phyloP scores from a whole-genome alignment of 768 basidiomycete genomes.

The Leccinum disarticulatum region DNA sequence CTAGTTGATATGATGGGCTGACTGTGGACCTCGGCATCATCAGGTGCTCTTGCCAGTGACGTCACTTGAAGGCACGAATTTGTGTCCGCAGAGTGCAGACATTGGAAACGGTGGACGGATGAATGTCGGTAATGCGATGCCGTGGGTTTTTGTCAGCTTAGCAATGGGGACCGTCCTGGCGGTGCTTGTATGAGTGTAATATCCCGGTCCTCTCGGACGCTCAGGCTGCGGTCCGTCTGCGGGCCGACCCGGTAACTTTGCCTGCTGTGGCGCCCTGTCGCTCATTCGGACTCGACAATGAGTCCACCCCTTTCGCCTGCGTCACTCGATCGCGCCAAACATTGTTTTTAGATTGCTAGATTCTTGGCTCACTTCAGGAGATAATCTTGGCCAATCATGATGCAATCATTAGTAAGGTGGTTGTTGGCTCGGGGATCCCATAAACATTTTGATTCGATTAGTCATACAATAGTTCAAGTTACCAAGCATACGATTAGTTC shows the following conservation, averaged over 20 bases:
- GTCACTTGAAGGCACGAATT: conserved; percentile 21
- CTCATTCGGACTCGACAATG: background rate
- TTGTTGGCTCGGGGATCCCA: background rate
- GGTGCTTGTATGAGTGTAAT: background rate
- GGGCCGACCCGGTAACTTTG: background rate
- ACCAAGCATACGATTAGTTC: conserved; percentile 11
- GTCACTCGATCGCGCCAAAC: too few relatives aligned
- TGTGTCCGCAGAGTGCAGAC: conserved; percentile 20
- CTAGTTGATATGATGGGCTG: background rate
- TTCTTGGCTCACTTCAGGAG: background rate
- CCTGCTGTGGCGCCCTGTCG: background rate
- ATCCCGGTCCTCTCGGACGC: background rate
- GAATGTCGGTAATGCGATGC: background rate
- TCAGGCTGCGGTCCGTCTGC: background rate
- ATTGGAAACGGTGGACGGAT: conserved; percentile 4
- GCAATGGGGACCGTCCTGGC: conserved; percentile 7
- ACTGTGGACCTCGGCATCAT: background rate
- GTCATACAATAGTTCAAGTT: background rate
- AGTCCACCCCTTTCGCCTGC: too few relatives aligned
- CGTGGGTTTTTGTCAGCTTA: conserved; percentile 11
- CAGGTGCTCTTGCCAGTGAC: conserved; percentile 38
- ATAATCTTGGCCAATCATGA: background rate
- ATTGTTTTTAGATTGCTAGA: too few relatives aligned
- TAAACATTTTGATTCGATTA: background rate
- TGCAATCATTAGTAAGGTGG: background rate